Conservation (phyloP, 176 grass and related monocot genomes). For the Secale cereale region DNA sequence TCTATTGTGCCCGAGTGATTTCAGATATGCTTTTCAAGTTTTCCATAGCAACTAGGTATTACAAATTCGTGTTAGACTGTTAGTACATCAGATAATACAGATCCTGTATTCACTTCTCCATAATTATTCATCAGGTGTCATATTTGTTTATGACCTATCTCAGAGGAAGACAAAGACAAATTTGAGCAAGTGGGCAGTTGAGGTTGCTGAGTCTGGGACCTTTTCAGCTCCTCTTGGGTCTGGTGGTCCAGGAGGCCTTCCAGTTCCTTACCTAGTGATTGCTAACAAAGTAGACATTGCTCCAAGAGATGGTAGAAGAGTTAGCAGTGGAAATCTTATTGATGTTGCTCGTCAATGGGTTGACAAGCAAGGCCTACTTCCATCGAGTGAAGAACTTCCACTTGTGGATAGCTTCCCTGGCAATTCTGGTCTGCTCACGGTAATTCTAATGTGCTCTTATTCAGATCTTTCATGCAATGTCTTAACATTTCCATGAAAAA, state of each 20-base stretch:
- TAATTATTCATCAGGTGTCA: slow-evolving; percentile 77
- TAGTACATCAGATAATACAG: not conserved
- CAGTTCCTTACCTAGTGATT: slow-evolving; percentile 94
- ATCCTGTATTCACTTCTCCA: slow-evolving; percentile 28
- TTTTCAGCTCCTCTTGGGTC: slow-evolving; percentile 93
- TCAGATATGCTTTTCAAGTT: not conserved
- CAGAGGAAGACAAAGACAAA: slow-evolving; percentile 94
- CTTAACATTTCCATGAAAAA: not conserved
- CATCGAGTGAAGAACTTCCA: slow-evolving; percentile 85
- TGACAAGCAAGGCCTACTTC: slow-evolving; percentile 88
- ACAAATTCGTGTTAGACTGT: too few species aligned
- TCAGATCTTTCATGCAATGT: slow-evolving; percentile 11
- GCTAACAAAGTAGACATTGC: slow-evolving; percentile 92
- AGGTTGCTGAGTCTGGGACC: slow-evolving; percentile 72
- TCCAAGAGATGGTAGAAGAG: slow-evolving; percentile 74
- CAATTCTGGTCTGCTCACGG: slow-evolving; percentile 71
- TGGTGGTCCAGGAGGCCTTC: slow-evolving; percentile 90
- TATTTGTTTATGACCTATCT: slow-evolving; percentile 96
- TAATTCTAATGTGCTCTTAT: slow-evolving; percentile 33
- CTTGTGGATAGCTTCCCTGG: slow-evolving; percentile 86
- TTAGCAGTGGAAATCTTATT: slow-evolving; percentile 99
- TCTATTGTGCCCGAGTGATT: not conserved
- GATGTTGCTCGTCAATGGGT: slow-evolving; percentile 98
- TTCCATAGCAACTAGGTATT: too few species aligned
- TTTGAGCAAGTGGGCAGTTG: slow-evolving; percentile 85